Conservation (phyloP, 2,329 filamentous ascomycete genomes). For the Aspergillus piperis region DNA sequence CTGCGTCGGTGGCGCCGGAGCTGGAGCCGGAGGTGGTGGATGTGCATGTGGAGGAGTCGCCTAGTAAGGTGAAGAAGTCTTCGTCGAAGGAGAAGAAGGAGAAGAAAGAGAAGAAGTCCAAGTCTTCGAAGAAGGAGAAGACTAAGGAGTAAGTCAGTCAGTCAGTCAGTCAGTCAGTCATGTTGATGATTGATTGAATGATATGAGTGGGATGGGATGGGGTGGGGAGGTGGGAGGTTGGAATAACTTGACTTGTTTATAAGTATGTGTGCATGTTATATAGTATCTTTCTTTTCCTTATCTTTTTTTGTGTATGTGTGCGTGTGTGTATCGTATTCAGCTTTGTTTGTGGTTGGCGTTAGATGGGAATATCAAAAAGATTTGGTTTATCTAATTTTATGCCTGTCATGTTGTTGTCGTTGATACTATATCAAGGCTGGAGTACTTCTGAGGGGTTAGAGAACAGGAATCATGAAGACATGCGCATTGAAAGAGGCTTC, state of each 20-base stretch:
- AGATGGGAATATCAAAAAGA: conserved; percentile 23
- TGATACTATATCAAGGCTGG: no score
- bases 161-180: no score
- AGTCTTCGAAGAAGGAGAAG: conserved; percentile 27
- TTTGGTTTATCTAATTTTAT: background rate
- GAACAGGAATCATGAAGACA: no score
- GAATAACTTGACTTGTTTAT: background rate
- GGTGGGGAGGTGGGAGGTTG: background rate
- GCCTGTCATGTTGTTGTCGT: no score
- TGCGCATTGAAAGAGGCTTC: no score
- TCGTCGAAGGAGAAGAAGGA: conserved; percentile 11
- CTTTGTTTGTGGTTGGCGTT: conserved; percentile 24
- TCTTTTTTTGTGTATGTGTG: background rate
- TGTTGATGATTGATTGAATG: no score
- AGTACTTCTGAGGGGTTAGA: no score
- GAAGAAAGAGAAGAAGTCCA: conserved; percentile 25
- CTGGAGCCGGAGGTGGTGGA: background rate
- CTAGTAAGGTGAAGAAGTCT: conserved; percentile 3
- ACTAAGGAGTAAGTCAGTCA: conserved; percentile 14
- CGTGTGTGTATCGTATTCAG: conserved; percentile 10
- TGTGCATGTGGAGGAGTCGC: conserved; percentile 2
- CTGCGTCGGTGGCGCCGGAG: conserved; percentile 8
- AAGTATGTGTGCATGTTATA: conserved; percentile 14
- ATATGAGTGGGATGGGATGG: background rate
- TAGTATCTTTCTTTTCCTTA: conserved; percentile 13